A percentile compares a stretch with the other conserved stretches of the same genome.
Evolutionary conservation across 2,329 filamentous ascomycete species (phyloP).

Genomic region (Oidium heveae): DNA sequence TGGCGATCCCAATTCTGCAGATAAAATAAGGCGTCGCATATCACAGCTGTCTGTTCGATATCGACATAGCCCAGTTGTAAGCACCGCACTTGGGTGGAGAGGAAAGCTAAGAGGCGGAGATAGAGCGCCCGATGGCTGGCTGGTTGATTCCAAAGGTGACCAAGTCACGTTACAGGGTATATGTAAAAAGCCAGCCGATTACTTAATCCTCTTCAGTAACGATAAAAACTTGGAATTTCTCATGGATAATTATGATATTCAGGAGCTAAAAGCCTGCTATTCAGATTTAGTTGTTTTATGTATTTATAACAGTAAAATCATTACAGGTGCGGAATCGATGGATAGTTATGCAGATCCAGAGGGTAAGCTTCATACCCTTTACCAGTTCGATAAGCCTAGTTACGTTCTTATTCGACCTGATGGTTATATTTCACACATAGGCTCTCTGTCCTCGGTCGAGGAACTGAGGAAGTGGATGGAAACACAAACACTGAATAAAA

Average conservation of each 20-base stretch:
- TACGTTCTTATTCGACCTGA: slow-evolving; percentile 8
- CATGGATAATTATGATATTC: neutral
- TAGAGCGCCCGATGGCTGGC: slow-evolving; percentile 18
- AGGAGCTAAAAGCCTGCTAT: neutral
- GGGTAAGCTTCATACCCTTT: slow-evolving; percentile 7
- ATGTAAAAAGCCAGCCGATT: slow-evolving; percentile 9
- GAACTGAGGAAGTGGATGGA: slow-evolving; percentile 4
- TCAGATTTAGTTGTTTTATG: too few relatives aligned
- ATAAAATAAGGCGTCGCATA: slow-evolving; percentile 10
- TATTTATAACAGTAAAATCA: too few relatives aligned
- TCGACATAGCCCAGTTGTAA: slow-evolving; percentile 16
- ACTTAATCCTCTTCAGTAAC: slow-evolving; percentile 14
- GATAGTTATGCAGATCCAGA: slow-evolving; percentile 5
- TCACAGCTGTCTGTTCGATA: slow-evolving; percentile 21
- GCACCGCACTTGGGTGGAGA: slow-evolving; percentile 11
- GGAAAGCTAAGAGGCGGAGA: slow-evolving; percentile 21
- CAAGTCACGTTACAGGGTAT: slow-evolving; percentile 10
- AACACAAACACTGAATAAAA: neutral
- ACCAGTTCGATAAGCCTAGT: slow-evolving; percentile 6
- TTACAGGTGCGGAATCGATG: slow-evolving; percentile 3
- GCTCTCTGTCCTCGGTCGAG: slow-evolving; percentile 3
- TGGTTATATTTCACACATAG: slow-evolving; percentile 8
- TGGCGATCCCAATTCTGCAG: slow-evolving; percentile 8
- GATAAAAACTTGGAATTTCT: too few relatives aligned
- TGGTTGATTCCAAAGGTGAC: slow-evolving; percentile 4